A percentile compares a stretch with the other conserved stretches of the same genome.
phyloP scores from a whole-genome alignment of 768 basidiomycete species.

The Phanerochaete carnosa region DNA sequence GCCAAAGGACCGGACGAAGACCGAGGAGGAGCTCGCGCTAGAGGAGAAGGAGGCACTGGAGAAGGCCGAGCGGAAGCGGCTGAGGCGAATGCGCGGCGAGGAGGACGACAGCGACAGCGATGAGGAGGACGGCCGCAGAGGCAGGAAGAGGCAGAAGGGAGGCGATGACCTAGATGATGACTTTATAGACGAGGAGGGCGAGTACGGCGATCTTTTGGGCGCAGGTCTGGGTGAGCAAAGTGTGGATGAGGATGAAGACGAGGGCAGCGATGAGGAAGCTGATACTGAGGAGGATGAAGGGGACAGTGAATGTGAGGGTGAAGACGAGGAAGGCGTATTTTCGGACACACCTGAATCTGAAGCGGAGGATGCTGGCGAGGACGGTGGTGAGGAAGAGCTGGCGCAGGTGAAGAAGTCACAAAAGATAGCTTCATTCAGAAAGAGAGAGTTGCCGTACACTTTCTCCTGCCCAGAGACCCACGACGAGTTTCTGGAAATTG shows the following conservation, averaged over 20 bases:
- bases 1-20: slow-evolving; percentile 93
- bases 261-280: slow-evolving; percentile 28
- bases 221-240: slow-evolving; percentile 28
- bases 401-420: slow-evolving; percentile 31
- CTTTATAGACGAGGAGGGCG: slow-evolving; percentile 38
- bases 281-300: slow-evolving; percentile 37
- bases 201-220: slow-evolving; percentile 24
- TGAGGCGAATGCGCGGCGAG: slow-evolving; percentile 83
- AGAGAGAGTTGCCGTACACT: slow-evolving; percentile 82
- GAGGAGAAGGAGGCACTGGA: slow-evolving; percentile 87
- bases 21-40: slow-evolving; percentile 88
- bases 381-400: slow-evolving; percentile 38
- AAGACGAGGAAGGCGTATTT: slow-evolving; percentile 26
- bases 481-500: slow-evolving; percentile 84
- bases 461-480: slow-evolving; percentile 87
- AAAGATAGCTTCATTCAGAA: slow-evolving; percentile 19
- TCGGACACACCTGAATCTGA: slow-evolving; percentile 38
- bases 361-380: slow-evolving; percentile 38
- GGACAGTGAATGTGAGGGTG: slow-evolving; percentile 29
- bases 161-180: slow-evolving; percentile 95
- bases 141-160: slow-evolving; percentile 46
- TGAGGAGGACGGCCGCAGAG: slow-evolving; percentile 41
- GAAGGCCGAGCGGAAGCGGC: slow-evolving; percentile 75
- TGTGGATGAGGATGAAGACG: slow-evolving; percentile 18
- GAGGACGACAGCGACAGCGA: slow-evolving; percentile 62